Conservation (phyloP, 176 grass and related monocot species). For the Bolboschoenus planiculmis region DNA sequence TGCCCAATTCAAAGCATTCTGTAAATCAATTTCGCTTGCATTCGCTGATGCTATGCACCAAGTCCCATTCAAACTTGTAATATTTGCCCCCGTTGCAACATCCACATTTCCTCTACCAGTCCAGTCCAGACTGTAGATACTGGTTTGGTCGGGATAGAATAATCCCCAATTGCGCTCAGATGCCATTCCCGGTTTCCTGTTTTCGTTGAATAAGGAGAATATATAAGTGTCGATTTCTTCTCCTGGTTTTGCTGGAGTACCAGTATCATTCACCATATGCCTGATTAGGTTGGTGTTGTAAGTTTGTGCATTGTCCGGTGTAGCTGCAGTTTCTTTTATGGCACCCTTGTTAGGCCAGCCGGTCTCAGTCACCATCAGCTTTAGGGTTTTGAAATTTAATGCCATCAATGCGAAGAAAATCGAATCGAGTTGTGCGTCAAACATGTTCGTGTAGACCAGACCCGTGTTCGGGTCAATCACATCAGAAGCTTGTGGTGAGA, state of each 20-base stretch:
- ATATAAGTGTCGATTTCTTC: constrained; percentile 87
- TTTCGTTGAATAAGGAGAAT: constrained; percentile 98
- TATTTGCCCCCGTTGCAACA: constrained; percentile 71
- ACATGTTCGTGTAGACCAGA: constrained; percentile 90
- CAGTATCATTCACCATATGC: constrained; percentile 78
- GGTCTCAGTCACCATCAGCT: constrained; percentile 86
- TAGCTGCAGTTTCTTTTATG: constrained; percentile 65
- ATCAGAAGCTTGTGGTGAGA: constrained; percentile 46
- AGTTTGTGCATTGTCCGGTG: constrained; percentile 77
- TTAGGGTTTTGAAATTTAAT: constrained; percentile 81
- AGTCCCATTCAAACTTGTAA: constrained; percentile 67
- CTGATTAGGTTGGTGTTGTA: constrained; percentile 90
- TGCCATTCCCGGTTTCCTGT: constrained; percentile 77
- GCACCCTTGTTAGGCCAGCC: constrained; percentile 89
- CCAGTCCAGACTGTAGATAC: constrained; percentile 90
- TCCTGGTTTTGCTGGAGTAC: constrained; percentile 75
- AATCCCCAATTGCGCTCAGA: constrained; percentile 97
- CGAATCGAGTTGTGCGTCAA: constrained; percentile 83
- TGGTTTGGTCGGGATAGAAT: constrained; percentile 75
- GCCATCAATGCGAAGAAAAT: constrained; percentile 90
- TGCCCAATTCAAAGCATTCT: constrained; percentile 94
- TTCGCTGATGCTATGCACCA: constrained; percentile 86
- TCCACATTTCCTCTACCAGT: constrained; percentile 83
- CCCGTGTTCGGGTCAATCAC: constrained; percentile 92
- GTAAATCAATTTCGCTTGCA: constrained; percentile 59